A percentile compares a stretch with the other conserved stretches of the same genome.
phyloP scores from a whole-genome alignment of 768 basidiomycete genomes.

The Amanita pseudoporphyria region DNA sequence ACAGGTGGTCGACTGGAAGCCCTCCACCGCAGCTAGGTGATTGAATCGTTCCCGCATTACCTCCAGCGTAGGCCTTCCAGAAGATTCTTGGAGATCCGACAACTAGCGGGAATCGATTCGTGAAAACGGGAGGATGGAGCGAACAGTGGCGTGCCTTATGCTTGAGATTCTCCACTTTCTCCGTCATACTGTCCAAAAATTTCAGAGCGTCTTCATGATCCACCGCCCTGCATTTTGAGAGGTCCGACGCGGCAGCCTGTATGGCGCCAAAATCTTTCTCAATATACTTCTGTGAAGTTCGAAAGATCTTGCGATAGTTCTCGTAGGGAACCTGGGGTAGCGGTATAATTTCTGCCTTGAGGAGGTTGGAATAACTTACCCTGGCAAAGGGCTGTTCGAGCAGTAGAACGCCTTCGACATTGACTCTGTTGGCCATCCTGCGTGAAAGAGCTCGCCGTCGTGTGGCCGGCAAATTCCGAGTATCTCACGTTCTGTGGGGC shows the following conservation, averaged over 20 bases:
- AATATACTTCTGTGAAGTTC: conserved; percentile 69
- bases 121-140: neutral
- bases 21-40: conserved; percentile 59
- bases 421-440: conserved; percentile 45
- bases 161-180: conserved; percentile 69
- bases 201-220: conserved; percentile 40
- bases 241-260: conserved; percentile 46
- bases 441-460: neutral
- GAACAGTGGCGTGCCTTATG: conserved; percentile 57
- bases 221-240: conserved; percentile 27
- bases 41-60: conserved; percentile 68
- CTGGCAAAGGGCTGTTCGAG: conserved; percentile 81
- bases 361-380: conserved; percentile 27
- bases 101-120: conserved; percentile 22
- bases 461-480: neutral
- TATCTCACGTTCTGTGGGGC: too few species aligned
- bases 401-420: conserved; percentile 63
- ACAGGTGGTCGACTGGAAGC: conserved; percentile 38
- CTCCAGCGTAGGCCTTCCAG: conserved; percentile 53
- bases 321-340: conserved; percentile 72
- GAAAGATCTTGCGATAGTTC: conserved; percentile 82
- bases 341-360: neutral
- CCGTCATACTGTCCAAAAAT: conserved; percentile 68
- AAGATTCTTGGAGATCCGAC: conserved; percentile 35
- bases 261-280: conserved; percentile 68